These are phyloP conservation scores for Cruciata laevipes DNA, from an alignment of 257 asterid species.

Conservation along the genomic window DNA sequence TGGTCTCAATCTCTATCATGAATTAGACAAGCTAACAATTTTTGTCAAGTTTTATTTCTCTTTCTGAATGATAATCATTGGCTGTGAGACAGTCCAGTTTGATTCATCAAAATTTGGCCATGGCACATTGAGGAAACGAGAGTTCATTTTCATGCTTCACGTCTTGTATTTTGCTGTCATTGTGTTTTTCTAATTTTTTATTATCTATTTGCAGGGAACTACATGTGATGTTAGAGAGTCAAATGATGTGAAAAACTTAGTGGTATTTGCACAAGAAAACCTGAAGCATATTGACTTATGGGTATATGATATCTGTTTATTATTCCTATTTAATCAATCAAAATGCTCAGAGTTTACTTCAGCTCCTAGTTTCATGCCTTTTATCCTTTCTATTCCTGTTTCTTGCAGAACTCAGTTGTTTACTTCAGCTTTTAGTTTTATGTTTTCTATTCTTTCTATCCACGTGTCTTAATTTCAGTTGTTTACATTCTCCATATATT, in stretches of 20 bases:
- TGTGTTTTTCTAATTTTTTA: background rate
- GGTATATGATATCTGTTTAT: slow-evolving; percentile 44
- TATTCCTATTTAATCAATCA: slow-evolving; percentile 14
- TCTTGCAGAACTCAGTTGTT: background rate
- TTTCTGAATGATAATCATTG: background rate
- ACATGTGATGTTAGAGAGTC: slow-evolving; percentile 81
- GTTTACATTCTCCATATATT: too few species aligned
- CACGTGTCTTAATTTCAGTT: background rate
- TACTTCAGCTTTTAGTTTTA: background rate
- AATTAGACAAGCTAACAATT: background rate
- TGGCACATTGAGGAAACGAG: background rate
- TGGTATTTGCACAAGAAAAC: slow-evolving; percentile 61
- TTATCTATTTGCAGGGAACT: slow-evolving; percentile 62
- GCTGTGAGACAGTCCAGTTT: background rate
- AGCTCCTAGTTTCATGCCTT: background rate
- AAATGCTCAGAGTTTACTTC: background rate
- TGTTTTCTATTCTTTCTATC: background rate
- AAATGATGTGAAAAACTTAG: slow-evolving; percentile 62
- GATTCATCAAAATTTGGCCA: background rate
- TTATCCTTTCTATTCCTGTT: background rate
- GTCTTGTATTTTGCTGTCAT: background rate
- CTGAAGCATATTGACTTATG: slow-evolving; percentile 78
- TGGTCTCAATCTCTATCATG: background rate
- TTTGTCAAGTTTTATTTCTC: background rate
- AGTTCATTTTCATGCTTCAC: background rate